These are phyloP conservation scores for Ophiostoma ips DNA, from an alignment of 2,329 filamentous ascomycete genomes.

Conservation along the genomic window DNA sequence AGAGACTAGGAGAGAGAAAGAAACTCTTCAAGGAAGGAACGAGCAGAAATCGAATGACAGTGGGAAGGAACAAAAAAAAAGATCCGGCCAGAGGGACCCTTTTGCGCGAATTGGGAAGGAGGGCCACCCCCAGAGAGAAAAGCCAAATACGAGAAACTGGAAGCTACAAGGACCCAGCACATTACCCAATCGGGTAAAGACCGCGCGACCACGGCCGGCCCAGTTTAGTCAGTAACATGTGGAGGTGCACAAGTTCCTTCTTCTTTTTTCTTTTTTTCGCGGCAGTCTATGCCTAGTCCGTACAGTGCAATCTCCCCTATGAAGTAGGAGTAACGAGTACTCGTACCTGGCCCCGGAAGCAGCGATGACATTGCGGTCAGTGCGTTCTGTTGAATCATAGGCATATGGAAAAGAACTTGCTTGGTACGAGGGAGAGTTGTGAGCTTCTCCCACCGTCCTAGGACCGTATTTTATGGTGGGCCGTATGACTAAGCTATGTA, in stretches of 20 bases:
- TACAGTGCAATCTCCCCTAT: background rate
- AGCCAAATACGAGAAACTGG: background rate
- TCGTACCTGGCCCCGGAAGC: no score
- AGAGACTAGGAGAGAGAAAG: no score
- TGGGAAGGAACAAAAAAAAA: no score
- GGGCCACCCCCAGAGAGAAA: background rate
- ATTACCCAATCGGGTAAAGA: background rate
- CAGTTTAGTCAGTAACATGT: background rate
- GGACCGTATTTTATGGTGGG: no score
- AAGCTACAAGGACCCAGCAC: background rate
- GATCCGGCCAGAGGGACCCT: background rate
- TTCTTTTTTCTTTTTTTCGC: background rate
- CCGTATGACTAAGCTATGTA: no score
- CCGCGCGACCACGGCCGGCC: background rate
- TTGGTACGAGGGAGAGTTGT: no score
- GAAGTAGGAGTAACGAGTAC: background rate
- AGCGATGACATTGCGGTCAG: no score
- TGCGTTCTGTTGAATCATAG: no score
- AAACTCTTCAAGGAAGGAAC: no score
- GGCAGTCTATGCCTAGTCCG: background rate
- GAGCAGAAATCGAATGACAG: no score
- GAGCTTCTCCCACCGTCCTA: no score
- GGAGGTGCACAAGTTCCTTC: background rate
- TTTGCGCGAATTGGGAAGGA: background rate
- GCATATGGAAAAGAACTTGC: no score